Base-by-base conservation (phyloP, 129 eudicot species). In the Oenanthe sinensis region DNA sequence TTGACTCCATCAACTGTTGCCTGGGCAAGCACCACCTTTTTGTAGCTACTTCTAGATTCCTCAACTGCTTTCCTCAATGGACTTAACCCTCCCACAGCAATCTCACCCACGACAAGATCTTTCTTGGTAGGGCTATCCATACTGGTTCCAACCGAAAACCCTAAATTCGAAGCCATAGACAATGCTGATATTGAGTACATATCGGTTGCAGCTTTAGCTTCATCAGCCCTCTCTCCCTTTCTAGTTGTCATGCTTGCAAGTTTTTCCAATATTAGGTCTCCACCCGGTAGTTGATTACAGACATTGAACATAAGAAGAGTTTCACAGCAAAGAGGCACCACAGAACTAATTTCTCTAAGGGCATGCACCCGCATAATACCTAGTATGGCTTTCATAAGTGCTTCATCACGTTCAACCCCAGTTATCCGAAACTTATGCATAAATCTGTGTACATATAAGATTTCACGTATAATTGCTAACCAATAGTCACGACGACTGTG, bases 1-100 rank as follows among this genome's bases (percentile, higher is more conserved):
- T 91, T 94, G 78, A 91, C 98, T 78, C 97, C 98, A 86, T 91
- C 93, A 78, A 94, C 96, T 17, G 98, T 85, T 79, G 97, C 96
- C 87, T 90, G 93, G 36, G 98, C 98, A 71, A 82, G 83, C 67
- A 90, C 93, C 83, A 90, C 96, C 74, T 85, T 94, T 77, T 85
- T 89, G 74, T 91, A 87, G 85, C 83, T 89, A 81, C 88, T 91
- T 88, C 91, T 88, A 74, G 93, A 89, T 85, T 90, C 96, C 83
- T 85, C 85, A 60, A 94, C 90, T 40, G 88, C 93, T 82, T 89
- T 94, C 80, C 90, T 97, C 67, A 94, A 80, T 14, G 92, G 87
- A 55, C 93, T 91, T 84, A 88, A 84, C 83, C 87, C 97, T 67
- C 98, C 98, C 52, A 93, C 97, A 76, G 87, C 80, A 47, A 93